Conservation (phyloP, 208 protist species). For the Crithidia expoeki region DNA sequence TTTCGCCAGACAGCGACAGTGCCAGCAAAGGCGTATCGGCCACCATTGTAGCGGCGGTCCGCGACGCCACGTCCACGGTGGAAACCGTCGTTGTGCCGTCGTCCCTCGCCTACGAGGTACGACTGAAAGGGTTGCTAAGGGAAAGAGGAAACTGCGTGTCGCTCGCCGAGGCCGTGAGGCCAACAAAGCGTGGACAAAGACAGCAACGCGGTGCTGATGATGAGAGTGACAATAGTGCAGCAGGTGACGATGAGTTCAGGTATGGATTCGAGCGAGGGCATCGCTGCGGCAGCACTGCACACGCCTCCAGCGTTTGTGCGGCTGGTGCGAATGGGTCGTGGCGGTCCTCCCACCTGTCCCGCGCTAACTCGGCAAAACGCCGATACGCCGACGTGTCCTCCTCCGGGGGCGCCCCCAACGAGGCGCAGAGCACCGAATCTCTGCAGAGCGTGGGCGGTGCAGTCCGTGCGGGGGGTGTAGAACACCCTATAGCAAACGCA, state of each 20-base stretch:
- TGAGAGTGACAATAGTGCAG: not conserved
- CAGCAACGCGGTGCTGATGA: not conserved
- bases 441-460: not conserved
- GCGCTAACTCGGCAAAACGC: not conserved
- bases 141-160: not conserved
- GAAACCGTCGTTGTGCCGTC: constrained; percentile 18
- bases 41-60: not conserved
- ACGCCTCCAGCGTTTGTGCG: not conserved
- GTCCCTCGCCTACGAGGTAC: constrained; percentile 13
- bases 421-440: not conserved
- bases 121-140: constrained; percentile 4
- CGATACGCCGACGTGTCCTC: not conserved
- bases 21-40: not conserved
- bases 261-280: not conserved
- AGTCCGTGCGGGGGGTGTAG: not conserved
- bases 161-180: not conserved
- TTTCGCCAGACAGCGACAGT: not conserved
- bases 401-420: not conserved
- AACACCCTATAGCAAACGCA: not conserved
- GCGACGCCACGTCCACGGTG: not conserved
- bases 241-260: not conserved
- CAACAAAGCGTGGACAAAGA: not conserved
- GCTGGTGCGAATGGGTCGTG: constrained; percentile 3
- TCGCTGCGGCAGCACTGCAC: too few relatives aligned
- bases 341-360: constrained; percentile 15